Percentiles rank a stretch among this genome's conserved stretches.
Evolutionary conservation across 371 early-diverging fungal species (phyloP).

Genomic region (Haplosporangium sp.): DNA sequence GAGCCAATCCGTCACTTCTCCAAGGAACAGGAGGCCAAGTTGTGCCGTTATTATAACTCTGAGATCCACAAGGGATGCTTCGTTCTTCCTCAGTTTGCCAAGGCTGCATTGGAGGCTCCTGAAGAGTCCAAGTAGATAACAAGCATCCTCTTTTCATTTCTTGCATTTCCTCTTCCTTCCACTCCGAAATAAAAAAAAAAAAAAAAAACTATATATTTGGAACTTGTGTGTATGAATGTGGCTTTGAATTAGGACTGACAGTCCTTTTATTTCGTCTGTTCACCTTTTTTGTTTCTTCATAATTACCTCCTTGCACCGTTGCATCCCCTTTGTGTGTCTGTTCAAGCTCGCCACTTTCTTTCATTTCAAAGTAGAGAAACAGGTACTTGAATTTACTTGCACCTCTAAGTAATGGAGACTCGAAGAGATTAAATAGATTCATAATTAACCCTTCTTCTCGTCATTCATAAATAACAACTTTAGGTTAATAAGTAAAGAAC

Average conservation of each 20-base stretch:
- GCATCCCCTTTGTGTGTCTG: too few relatives aligned
- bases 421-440: too few relatives aligned
- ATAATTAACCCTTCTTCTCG: too few relatives aligned
- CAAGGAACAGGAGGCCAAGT: slow-evolving; percentile 82
- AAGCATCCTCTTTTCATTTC: not conserved
- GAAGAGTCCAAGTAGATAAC: slow-evolving; percentile 52
- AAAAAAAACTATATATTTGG: not conserved
- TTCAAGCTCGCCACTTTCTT: too few relatives aligned
- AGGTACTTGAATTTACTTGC: too few relatives aligned
- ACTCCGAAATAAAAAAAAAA: not conserved
- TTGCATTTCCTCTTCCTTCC: not conserved
- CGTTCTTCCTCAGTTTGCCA: slow-evolving; percentile 90
- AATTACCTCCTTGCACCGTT: too few relatives aligned
- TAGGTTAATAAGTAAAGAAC: not conserved
- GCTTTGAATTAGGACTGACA: not conserved
- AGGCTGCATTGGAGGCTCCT: slow-evolving; percentile 52
- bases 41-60: slow-evolving; percentile 91
- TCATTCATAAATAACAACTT: not conserved
- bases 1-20: slow-evolving; percentile 85
- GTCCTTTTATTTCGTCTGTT: too few relatives aligned
- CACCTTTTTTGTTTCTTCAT: too few relatives aligned
- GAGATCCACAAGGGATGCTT: slow-evolving; percentile 95
- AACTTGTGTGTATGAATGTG: not conserved
- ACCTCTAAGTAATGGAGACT: too few relatives aligned
- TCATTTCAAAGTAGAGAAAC: too few relatives aligned